phyloP scores from a whole-genome alignment of 2,329 filamentous ascomycete genomes.

The Nakataea oryzae region DNA sequence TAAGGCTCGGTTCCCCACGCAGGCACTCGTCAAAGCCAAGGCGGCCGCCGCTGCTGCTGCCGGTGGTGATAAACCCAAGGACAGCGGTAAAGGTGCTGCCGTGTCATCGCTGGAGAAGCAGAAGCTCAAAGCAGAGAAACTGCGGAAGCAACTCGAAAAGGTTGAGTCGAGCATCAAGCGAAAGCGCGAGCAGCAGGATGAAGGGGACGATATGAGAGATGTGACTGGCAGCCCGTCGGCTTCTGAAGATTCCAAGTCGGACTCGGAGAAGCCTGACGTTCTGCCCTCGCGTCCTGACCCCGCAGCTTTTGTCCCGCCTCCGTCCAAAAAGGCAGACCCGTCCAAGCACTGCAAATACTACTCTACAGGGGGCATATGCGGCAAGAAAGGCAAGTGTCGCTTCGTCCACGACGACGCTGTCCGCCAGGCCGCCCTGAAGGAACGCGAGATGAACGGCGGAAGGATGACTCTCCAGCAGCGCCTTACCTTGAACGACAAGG shows the following conservation, averaged over 20 bases:
- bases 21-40: slow-evolving; percentile 55
- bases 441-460: slow-evolving; percentile 54
- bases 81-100: slow-evolving; percentile 39
- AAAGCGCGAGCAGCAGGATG: slow-evolving; percentile 57
- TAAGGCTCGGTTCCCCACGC: slow-evolving; percentile 70
- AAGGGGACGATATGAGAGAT: slow-evolving; percentile 55
- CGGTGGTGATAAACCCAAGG: slow-evolving; percentile 45
- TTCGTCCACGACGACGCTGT: slow-evolving; percentile 58
- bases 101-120: slow-evolving; percentile 42
- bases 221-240: slow-evolving; percentile 25
- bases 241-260: slow-evolving; percentile 35
- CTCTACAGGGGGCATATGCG: slow-evolving; percentile 57
- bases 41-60: slow-evolving; percentile 34
- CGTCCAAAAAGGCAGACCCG: slow-evolving; percentile 48
- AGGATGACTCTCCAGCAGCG: slow-evolving; percentile 57
- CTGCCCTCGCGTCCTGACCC: slow-evolving; percentile 37
- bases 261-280: slow-evolving; percentile 46
- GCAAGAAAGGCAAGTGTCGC: slow-evolving; percentile 66
- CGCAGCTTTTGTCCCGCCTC: slow-evolving; percentile 22
- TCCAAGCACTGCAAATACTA: slow-evolving; percentile 62
- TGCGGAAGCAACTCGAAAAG: slow-evolving; percentile 54
- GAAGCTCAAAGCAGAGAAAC: slow-evolving; percentile 46
- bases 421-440: slow-evolving; percentile 51
- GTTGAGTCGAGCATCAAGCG: slow-evolving; percentile 61
- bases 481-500: slow-evolving; percentile 55